These are phyloP conservation scores for Pseudopyrenochaeta lycopersici DNA, from an alignment of 2,329 filamentous ascomycete species.

Conservation along the genomic window DNA sequence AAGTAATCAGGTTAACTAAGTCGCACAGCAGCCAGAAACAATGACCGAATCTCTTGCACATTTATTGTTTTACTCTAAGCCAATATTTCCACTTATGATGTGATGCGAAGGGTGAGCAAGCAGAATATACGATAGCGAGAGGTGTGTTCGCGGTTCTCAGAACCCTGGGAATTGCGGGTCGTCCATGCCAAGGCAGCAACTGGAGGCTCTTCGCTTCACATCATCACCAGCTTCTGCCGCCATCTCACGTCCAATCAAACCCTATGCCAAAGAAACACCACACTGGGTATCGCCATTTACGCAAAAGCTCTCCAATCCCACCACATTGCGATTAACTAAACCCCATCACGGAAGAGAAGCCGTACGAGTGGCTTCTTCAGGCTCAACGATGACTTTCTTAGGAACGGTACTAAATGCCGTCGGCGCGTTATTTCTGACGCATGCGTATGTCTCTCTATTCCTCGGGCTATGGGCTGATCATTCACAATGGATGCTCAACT, in stretches of 20 bases:
- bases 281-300: neutral
- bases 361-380: neutral
- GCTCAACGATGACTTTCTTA: slow-evolving; percentile 70
- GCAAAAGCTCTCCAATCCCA: neutral
- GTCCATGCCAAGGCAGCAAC: slow-evolving; percentile 13
- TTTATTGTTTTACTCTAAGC: too few relatives aligned
- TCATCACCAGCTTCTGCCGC: slow-evolving; percentile 5
- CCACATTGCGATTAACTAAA: neutral
- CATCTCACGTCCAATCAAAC: neutral
- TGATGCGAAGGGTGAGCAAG: too few relatives aligned
- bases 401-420: slow-evolving; percentile 75
- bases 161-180: neutral
- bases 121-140: neutral
- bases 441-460: slow-evolving; percentile 75
- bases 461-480: slow-evolving; percentile 2
- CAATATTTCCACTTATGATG: too few relatives aligned
- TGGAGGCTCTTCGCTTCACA: slow-evolving; percentile 17
- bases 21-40: neutral
- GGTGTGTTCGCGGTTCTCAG: neutral
- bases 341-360: neutral
- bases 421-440: slow-evolving; percentile 80
- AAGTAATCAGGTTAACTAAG: neutral
- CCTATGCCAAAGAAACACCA: neutral
- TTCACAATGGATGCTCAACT: neutral
- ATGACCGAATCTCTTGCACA: neutral